phyloP scores from a whole-genome alignment of 2,329 filamentous ascomycete genomes.

The Malbranchea zuffiana region DNA sequence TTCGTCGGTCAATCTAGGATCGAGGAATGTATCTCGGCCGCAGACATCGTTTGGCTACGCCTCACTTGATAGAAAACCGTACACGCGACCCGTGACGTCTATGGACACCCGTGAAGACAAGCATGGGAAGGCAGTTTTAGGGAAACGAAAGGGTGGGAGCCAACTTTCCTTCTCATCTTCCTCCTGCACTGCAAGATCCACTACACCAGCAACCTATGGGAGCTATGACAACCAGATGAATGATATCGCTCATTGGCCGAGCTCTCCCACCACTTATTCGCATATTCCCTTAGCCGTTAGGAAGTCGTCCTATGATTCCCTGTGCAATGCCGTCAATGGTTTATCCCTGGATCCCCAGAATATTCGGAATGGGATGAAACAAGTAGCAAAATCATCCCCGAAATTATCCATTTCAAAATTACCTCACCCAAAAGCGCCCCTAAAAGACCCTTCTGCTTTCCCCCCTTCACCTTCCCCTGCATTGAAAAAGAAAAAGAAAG shows the following conservation, averaged over 20 bases:
- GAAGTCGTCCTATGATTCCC: slow-evolving; percentile 22
- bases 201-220: slow-evolving; percentile 14
- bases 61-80: slow-evolving; percentile 37
- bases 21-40: slow-evolving; percentile 36
- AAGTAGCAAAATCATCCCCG: no score
- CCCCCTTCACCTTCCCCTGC: slow-evolving; percentile 28
- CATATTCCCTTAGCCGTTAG: slow-evolving; percentile 12
- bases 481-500: no score
- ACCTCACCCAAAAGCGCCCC: slow-evolving; percentile 23
- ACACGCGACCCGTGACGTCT: slow-evolving; percentile 33
- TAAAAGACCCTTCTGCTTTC: slow-evolving; percentile 29
- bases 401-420: slow-evolving; percentile 15
- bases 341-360: slow-evolving; percentile 17
- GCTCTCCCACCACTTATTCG: slow-evolving; percentile 19
- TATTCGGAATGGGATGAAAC: no score
- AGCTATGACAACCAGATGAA: slow-evolving; percentile 20
- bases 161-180: slow-evolving; percentile 25
- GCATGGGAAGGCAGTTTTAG: slow-evolving; percentile 27
- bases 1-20: slow-evolving; percentile 17
- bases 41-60: slow-evolving; percentile 44
- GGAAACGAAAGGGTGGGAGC: slow-evolving; percentile 45
- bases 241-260: slow-evolving; percentile 20
- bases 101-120: slow-evolving; percentile 33
- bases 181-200: slow-evolving; percentile 14
- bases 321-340: slow-evolving; percentile 29